Evolutionary conservation across 1,284 basidiomycete species (phyloP).

Genomic region (Trichosporon ovoides): DNA sequence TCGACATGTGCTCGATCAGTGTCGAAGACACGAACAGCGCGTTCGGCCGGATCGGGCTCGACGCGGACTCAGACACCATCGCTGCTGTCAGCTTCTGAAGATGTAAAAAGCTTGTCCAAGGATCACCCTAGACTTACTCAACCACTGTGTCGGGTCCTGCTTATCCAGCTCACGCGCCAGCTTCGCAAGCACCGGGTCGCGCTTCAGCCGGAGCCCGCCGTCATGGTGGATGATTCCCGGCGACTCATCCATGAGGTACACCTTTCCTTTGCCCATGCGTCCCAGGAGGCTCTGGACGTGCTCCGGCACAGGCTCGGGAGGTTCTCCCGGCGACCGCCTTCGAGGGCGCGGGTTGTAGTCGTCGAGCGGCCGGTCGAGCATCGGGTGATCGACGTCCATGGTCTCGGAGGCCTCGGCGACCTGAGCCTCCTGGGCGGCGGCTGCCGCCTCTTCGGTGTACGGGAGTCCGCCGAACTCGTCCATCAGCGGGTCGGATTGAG

Average conservation of each 20-base stretch:
- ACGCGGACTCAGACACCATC: conserved; percentile 29
- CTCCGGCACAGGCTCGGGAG: conserved; percentile 27
- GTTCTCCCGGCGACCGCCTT: background rate
- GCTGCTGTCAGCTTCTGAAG: conserved; percentile 17
- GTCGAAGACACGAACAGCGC: conserved; percentile 38
- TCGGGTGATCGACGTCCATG: conserved; percentile 19
- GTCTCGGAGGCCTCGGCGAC: background rate
- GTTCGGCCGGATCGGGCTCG: conserved; percentile 30
- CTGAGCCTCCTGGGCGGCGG: background rate
- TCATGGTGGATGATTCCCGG: conserved; percentile 37
- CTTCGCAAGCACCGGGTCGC: conserved; percentile 40
- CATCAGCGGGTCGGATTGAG: conserved; percentile 1
- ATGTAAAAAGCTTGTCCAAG: background rate
- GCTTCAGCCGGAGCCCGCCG: conserved; percentile 26
- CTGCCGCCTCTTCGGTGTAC: conserved; percentile 26
- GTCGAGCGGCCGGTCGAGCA: conserved; percentile 37
- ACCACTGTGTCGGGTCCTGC: conserved; percentile 41
- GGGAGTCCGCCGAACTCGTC: conserved; percentile 28
- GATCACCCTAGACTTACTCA: conserved; percentile 22
- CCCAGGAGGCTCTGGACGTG: conserved; percentile 40
- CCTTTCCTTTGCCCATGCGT: conserved; percentile 42
- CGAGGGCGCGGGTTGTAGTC: conserved; percentile 23
- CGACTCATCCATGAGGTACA: conserved; percentile 43
- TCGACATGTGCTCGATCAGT: conserved; percentile 42
- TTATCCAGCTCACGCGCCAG: conserved; percentile 36